Conservation (phyloP, 768 basidiomycete genomes). For the Gloeopeniophorella convolvens region DNA sequence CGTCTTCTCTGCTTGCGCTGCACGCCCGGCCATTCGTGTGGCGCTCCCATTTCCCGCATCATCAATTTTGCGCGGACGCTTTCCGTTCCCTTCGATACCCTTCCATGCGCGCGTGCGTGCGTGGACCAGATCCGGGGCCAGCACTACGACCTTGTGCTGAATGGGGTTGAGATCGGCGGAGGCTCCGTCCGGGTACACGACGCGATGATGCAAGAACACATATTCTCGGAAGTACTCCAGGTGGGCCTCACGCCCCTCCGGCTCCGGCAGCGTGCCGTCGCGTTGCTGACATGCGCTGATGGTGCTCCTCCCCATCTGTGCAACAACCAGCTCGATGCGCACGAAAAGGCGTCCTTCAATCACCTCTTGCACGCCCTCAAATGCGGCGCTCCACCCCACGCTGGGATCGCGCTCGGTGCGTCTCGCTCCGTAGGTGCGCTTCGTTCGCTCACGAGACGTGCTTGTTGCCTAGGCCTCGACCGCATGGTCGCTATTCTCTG, state of each 20-base stretch:
- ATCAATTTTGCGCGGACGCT: too few species aligned
- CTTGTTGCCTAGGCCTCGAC: constrained; percentile 65
- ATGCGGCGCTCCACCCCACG: constrained; percentile 93
- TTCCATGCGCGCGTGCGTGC: not conserved
- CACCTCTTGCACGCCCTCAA: constrained; percentile 82
- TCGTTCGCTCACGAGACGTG: not conserved
- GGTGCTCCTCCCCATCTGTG: too few species aligned
- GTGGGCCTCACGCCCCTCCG: constrained; percentile 31
- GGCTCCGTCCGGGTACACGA: constrained; percentile 93
- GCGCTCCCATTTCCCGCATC: too few species aligned
- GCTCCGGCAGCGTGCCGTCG: not conserved
- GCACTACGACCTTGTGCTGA: constrained; percentile 93
- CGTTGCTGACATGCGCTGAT: not conserved
- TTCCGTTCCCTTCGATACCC: too few species aligned
- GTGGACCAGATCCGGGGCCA: constrained; percentile 77
- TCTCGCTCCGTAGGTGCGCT: constrained; percentile 4
- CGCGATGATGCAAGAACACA: constrained; percentile 76
- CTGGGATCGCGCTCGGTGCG: constrained; percentile 86
- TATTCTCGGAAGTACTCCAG: constrained; percentile 72
- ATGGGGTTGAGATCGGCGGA: constrained; percentile 91
- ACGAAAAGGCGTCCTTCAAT: constrained; percentile 69
- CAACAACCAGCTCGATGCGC: constrained; percentile 70
- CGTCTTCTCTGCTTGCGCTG: constrained; percentile 21
- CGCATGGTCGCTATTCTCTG: constrained; percentile 88
- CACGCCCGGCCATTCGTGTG: not conserved